Conservation (phyloP, 164 flowering plant species). For the Cinnamomum micranthum region DNA sequence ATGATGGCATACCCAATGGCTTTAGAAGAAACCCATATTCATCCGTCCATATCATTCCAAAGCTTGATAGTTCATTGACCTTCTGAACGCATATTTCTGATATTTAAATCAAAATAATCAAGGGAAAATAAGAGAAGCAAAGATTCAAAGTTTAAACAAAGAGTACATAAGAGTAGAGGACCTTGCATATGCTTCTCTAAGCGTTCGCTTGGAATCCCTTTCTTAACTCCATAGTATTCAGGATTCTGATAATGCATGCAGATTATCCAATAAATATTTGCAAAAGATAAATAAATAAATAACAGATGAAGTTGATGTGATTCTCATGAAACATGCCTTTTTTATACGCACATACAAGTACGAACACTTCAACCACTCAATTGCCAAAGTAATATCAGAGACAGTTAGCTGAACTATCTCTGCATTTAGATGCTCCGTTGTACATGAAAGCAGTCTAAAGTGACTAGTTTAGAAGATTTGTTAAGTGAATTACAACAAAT, state of each 20-base stretch:
- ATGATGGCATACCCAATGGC: conserved; percentile 61
- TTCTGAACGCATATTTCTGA: conserved; percentile 85
- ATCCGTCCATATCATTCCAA: conserved; percentile 93
- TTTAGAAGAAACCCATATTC: conserved; percentile 92
- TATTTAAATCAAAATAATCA: conserved; percentile 13
- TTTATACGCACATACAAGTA: conserved; percentile 86
- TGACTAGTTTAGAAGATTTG: conserved; percentile 1
- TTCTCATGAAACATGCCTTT: conserved; percentile 52
- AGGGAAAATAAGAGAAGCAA: background rate
- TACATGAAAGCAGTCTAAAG: conserved; percentile 75
- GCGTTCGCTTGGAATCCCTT: conserved; percentile 47
- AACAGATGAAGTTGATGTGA: conserved; percentile 4
- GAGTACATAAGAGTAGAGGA: conserved; percentile 13
- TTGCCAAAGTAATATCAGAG: conserved; percentile 79
- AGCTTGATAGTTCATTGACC: conserved; percentile 63
- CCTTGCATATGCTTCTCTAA: conserved; percentile 88
- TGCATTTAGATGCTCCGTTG: conserved; percentile 92
- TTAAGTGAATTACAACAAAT: background rate
- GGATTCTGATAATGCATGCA: conserved; percentile 61
- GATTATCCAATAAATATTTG: conserved; percentile 15
- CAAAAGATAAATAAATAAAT: conserved; percentile 1
- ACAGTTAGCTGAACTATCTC: conserved; percentile 94
- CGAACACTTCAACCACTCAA: conserved; percentile 97
- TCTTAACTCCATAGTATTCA: conserved; percentile 59
- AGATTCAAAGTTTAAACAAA: background rate